phyloP scores from a whole-genome alignment of 208 protist species.

The Polymyxa betae region DNA sequence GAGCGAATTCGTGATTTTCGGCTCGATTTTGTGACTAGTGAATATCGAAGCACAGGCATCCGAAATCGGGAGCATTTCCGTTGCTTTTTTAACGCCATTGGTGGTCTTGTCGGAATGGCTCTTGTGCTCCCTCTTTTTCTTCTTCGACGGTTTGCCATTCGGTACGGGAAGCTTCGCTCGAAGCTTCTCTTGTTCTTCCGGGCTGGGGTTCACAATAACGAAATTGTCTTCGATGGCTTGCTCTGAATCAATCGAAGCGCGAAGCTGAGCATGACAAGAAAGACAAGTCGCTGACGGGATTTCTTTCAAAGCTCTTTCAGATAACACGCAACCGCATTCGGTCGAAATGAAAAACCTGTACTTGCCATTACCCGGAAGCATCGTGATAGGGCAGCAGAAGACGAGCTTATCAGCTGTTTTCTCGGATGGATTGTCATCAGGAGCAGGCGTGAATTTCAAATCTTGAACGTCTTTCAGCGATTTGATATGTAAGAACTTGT shows the following conservation, averaged over 20 bases:
- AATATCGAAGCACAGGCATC: not conserved
- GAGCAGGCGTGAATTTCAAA: not conserved
- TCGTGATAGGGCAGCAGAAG: slow-evolving; percentile 3
- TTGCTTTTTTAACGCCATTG: too few relatives aligned
- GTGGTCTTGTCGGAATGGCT: too few relatives aligned
- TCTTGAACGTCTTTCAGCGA: slow-evolving; percentile 29
- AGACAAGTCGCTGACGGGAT: slow-evolving; percentile 26
- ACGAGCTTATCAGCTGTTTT: not conserved
- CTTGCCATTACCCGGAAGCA: slow-evolving; percentile 44
- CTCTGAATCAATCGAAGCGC: not conserved
- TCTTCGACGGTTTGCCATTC: not conserved
- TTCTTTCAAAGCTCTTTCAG: slow-evolving; percentile 2
- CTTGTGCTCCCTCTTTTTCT: too few relatives aligned
- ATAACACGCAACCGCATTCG: not conserved
- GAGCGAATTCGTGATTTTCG: not conserved
- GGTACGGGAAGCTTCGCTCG: not conserved
- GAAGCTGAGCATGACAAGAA: not conserved
- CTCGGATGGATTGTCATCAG: not conserved
- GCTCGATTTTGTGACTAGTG: not conserved
- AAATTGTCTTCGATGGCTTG: not conserved
- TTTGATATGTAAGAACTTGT: not conserved
- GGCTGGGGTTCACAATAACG: not conserved
- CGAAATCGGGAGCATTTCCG: too few relatives aligned
- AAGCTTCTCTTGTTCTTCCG: slow-evolving; percentile 2
- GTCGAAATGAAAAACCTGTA: slow-evolving; percentile 19